Evolutionary conservation across 164 flowering plant genomes (phyloP), one percentile per base, ranked within the genome.

Genomic region (Protea cynaroides): DNA sequence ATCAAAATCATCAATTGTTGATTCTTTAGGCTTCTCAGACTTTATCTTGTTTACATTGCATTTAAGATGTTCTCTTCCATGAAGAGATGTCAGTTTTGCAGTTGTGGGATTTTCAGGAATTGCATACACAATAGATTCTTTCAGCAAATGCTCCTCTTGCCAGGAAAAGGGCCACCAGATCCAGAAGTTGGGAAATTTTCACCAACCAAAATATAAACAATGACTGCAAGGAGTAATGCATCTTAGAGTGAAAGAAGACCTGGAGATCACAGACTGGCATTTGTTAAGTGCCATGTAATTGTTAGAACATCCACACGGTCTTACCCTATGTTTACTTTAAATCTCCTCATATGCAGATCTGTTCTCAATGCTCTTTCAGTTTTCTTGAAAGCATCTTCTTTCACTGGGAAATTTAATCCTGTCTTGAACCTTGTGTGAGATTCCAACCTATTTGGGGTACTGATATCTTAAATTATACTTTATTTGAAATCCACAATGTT

Each of bases 151-250:
- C 77, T 94, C 99, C 78, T 94, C 97, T 77, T 90, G 92, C 98
- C 99, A 94, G 57, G 99, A 89, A 69, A 94, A 94, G 17, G 97
- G 38, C 97, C 83, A 62, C 68, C 82, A 34, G 93, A 84, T 2
- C 97, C 95, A 58, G 97, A 83, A 23, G 95, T 85, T 25, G 95
- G 90, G 71, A 94, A 91, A 74, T 84, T 86, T 72, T 91, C 93
- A 74, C 99, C 97, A 24, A 96, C 99, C 78, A 94, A 80, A 38
- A 94, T 84, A 67, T 91, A 94, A 47, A 96, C 99, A 56, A 59
- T 74, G 22, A 83, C 60, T 38, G 83, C 80, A 8, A 94, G 86
- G 55, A 94, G 83, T 68, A 94, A 75, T 50, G 89, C 90, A 80
- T 89, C 97, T 66, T 78, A 72, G 64, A 94, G 81, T 63, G 86